phyloP scores from a whole-genome alignment of 352 stramenopile genomes.

The Globisporangium lucens region DNA sequence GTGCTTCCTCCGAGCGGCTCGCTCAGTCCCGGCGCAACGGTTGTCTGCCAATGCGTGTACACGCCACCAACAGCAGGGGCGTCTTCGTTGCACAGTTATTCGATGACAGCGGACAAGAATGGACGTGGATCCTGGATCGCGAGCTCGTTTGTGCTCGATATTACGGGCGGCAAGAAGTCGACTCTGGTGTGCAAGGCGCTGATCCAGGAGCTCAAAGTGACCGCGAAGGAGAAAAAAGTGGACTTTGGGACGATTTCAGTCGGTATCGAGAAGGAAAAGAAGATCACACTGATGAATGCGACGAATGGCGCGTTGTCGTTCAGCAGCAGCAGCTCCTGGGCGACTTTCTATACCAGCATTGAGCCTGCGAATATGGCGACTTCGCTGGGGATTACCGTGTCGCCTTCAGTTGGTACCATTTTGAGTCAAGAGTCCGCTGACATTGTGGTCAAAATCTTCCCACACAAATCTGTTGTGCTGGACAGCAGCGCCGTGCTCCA shows the following conservation, averaged over 20 bases:
- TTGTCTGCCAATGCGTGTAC: constrained; percentile 55
- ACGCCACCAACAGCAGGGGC: constrained; percentile 28
- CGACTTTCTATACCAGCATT: constrained; percentile 51
- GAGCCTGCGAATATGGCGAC: constrained; percentile 38
- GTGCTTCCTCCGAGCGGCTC: constrained; percentile 44
- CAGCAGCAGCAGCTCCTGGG: constrained; percentile 18
- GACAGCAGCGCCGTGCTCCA: constrained; percentile 40
- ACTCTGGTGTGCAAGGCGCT: constrained; percentile 48
- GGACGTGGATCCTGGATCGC: constrained; percentile 25
- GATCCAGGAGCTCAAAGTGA: constrained; percentile 49
- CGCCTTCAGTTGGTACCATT: constrained; percentile 38
- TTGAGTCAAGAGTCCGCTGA: constrained; percentile 52
- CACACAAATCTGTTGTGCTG: constrained; percentile 48
- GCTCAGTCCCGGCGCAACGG: constrained; percentile 28
- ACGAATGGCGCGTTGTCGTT: constrained; percentile 13
- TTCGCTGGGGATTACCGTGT: constrained; percentile 43
- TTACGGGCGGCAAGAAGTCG: constrained; percentile 49
- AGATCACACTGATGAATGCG: constrained; percentile 42
- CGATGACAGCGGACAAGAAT: not conserved
- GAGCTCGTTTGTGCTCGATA: constrained; percentile 49
- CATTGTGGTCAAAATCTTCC: constrained; percentile 45
- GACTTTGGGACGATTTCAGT: constrained; percentile 83
- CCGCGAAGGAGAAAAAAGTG: constrained; percentile 67
- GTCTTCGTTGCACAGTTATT: not conserved
- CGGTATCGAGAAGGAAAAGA: constrained; percentile 64